Evolutionary conservation across 176 grass and related monocot species (phyloP).

Genomic region (Aegilops bicornis): DNA sequence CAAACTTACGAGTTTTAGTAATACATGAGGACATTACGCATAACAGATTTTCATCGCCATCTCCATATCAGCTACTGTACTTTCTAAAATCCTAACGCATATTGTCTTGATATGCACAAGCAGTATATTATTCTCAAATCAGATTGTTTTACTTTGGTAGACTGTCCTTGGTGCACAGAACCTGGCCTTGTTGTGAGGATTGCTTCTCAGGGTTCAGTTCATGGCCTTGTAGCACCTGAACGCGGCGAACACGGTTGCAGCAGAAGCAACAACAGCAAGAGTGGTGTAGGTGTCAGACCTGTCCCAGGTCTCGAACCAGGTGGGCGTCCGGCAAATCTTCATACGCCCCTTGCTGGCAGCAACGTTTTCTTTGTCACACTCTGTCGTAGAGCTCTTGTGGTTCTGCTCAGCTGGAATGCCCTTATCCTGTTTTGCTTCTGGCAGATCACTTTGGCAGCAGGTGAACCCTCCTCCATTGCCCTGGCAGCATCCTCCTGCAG

Average conservation of each 20-base stretch:
- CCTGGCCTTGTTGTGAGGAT: constrained; percentile 8
- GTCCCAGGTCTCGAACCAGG: constrained; percentile 91
- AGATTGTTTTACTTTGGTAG: constrained; percentile 3
- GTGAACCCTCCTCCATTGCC: constrained; percentile 48
- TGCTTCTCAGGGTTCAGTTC: constrained; percentile 35
- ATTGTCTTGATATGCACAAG: constrained; percentile 31
- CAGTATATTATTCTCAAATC: background rate
- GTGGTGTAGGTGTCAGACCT: constrained; percentile 69
- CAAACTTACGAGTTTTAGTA: background rate
- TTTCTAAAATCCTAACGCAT: constrained; percentile 24
- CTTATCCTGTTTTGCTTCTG: constrained; percentile 48
- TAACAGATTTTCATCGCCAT: constrained; percentile 27
- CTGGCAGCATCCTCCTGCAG: constrained; percentile 66
- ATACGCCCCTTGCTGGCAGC: constrained; percentile 32
- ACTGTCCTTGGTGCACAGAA: constrained; percentile 10
- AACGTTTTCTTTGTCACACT: constrained; percentile 23
- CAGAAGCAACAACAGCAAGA: constrained; percentile 75
- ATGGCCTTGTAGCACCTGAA: constrained; percentile 79
- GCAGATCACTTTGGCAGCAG: constrained; percentile 65
- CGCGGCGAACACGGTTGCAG: constrained; percentile 54
- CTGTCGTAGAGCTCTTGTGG: constrained; percentile 34
- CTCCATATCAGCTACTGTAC: constrained; percentile 19
- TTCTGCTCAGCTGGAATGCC: constrained; percentile 42
- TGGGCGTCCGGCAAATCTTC: constrained; percentile 72
- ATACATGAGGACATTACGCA: background rate